phyloP scores from a whole-genome alignment of 164 flowering plant genomes.

The Cinnamomum micranthum region DNA sequence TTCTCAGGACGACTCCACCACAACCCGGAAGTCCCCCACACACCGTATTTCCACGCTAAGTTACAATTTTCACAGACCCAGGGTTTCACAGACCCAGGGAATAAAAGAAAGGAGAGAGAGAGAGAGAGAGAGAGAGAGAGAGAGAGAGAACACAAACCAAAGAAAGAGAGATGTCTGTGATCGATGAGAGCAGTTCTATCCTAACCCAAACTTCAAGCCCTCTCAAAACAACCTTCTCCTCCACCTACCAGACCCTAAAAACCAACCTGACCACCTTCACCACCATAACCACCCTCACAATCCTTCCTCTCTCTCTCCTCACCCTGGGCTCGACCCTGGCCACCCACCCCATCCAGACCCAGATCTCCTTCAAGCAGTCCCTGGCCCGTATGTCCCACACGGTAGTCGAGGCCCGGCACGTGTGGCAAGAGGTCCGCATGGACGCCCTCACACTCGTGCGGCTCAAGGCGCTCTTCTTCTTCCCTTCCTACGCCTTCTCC shows the following conservation, averaged over 20 bases:
- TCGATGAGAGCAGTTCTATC: not conserved
- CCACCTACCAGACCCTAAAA: constrained; percentile 16
- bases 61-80: too few species aligned
- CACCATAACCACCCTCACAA: constrained; percentile 26
- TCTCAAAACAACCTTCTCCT: constrained; percentile 6
- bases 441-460: constrained; percentile 32
- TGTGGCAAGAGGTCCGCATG: constrained; percentile 34
- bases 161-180: too few species aligned
- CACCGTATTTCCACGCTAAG: too few species aligned
- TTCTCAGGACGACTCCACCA: too few species aligned
- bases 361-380: constrained; percentile 32
- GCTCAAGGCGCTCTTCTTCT: constrained; percentile 21
- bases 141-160: not conserved
- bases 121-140: not conserved
- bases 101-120: not conserved
- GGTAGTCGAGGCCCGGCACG: constrained; percentile 32
- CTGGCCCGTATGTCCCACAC: constrained; percentile 25
- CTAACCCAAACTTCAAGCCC: not conserved
- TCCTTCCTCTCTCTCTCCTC: constrained; percentile 47
- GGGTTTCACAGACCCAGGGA: too few species aligned
- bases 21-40: too few species aligned
- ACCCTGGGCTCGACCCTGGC: constrained; percentile 26
- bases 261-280: constrained; percentile 26
- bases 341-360: constrained; percentile 24
- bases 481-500: constrained; percentile 37